Conservation (phyloP, 1,284 basidiomycete genomes). For the Apiotrichum akiyoshidainum region DNA sequence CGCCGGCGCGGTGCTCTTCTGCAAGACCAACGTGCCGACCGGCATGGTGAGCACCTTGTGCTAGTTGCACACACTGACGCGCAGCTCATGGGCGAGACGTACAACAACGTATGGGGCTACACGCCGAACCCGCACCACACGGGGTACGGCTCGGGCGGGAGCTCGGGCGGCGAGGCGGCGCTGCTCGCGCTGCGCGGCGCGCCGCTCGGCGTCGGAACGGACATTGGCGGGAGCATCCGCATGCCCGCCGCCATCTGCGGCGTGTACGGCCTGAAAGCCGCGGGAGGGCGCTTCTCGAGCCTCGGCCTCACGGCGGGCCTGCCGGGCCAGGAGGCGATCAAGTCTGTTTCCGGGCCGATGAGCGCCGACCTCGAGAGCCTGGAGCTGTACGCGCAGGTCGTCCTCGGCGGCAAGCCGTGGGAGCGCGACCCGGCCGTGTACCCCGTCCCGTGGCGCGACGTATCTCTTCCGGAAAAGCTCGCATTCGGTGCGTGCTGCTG, state of each 20-base stretch:
- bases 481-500: constrained; percentile 14
- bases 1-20: constrained; percentile 28
- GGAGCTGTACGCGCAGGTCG: constrained; percentile 59
- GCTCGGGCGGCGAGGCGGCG: constrained; percentile 51
- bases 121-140: constrained; percentile 50
- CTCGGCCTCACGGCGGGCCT: constrained; percentile 55
- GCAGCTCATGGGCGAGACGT: constrained; percentile 31
- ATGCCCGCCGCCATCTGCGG: constrained; percentile 18
- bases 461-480: constrained; percentile 61
- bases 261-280: constrained; percentile 18
- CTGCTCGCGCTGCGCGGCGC: constrained; percentile 45
- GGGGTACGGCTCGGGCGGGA: constrained; percentile 42
- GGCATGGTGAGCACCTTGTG: constrained; percentile 16
- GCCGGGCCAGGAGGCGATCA: constrained; percentile 65
- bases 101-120: constrained; percentile 27
- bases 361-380: constrained; percentile 58
- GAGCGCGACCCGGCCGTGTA: constrained; percentile 60
- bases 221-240: constrained; percentile 60
- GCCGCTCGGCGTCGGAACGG: constrained; percentile 48
- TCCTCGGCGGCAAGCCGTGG: constrained; percentile 59
- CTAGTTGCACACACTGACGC: not conserved
- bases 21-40: constrained; percentile 29
- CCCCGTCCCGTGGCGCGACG: constrained; percentile 62
- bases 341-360: constrained; percentile 67
- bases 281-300: constrained; percentile 16